phyloP scores from a whole-genome alignment of 495 filamentous ascomycete genomes.

The Pseudotulostoma volvatum region DNA sequence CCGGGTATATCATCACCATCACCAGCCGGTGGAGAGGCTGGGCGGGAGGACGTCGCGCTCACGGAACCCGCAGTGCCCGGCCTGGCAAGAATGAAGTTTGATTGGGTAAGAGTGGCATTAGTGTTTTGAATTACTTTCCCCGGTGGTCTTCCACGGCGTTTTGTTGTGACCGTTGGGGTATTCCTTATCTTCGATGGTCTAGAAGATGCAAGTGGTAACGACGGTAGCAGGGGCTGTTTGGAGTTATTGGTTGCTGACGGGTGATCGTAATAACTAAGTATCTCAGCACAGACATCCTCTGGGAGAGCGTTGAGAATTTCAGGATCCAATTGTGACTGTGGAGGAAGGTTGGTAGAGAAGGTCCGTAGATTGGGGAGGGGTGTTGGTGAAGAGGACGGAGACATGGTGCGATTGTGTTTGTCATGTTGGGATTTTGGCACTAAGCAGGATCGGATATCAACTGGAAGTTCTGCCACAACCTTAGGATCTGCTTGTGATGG shows the following conservation, averaged over 20 bases:
- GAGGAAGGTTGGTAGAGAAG: slow-evolving; percentile 17
- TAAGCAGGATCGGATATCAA: slow-evolving; percentile 64
- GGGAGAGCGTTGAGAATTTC: slow-evolving; percentile 65
- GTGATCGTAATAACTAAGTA: slow-evolving; percentile 48
- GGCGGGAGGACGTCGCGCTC: slow-evolving; percentile 5
- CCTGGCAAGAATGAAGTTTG: slow-evolving; percentile 40
- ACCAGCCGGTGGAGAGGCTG: slow-evolving; percentile 10
- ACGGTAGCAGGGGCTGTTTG: slow-evolving; percentile 25
- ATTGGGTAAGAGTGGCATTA: slow-evolving; percentile 41
- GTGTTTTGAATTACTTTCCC: slow-evolving; percentile 15
- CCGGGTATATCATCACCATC: slow-evolving; percentile 37
- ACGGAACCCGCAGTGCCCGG: slow-evolving; percentile 5
- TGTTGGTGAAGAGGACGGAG: slow-evolving; percentile 9
- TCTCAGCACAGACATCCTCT: slow-evolving; percentile 65
- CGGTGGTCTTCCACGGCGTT: slow-evolving; percentile 33
- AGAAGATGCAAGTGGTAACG: slow-evolving; percentile 35
- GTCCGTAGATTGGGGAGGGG: slow-evolving; percentile 6
- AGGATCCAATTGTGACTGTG: slow-evolving; percentile 48
- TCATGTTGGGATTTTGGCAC: slow-evolving; percentile 29
- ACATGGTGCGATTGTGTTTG: slow-evolving; percentile 12
- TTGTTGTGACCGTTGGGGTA: slow-evolving; percentile 40
- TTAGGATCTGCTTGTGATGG: slow-evolving; percentile 61
- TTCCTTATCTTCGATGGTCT: slow-evolving; percentile 26
- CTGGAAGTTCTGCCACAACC: slow-evolving; percentile 60
- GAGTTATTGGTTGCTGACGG: slow-evolving; percentile 10